A percentile compares a stretch with the other conserved stretches of the same genome.
phyloP scores from a whole-genome alignment of 805 yeast species.

The Wickerhamiella slavikovae region DNA sequence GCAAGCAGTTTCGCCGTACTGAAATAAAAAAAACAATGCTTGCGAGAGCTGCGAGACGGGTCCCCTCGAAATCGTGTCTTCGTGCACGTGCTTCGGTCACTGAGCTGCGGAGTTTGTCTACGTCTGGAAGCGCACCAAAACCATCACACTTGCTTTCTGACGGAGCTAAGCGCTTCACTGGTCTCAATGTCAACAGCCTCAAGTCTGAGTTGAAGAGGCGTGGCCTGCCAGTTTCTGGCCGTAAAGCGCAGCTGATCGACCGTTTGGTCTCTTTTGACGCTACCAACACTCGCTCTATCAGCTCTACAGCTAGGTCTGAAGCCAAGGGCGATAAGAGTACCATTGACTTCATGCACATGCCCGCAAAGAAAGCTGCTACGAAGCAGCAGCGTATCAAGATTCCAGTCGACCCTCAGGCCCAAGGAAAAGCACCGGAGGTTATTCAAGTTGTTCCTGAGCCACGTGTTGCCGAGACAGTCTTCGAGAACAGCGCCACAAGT shows the following conservation, averaged over 20 bases:
- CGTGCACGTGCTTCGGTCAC: conserved; percentile 12
- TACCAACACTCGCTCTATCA: conserved; percentile 6
- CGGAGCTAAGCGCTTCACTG: conserved; percentile 12
- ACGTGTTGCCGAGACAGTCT: too few species aligned
- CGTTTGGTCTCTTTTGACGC: conserved; percentile 13
- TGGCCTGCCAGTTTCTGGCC: conserved; percentile 42
- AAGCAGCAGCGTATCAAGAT: conserved; percentile 10
- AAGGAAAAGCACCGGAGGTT: conserved; percentile 5
- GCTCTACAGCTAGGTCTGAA: conserved; percentile 7
- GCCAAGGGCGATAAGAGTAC: conserved; percentile 19
- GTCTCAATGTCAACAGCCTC: conserved; percentile 33
- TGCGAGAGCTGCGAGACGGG: background rate
- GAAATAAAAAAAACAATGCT: background rate
- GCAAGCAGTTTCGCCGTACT: too few species aligned
- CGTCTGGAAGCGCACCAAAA: conserved; percentile 14
- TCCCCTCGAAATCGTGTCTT: conserved; percentile 2
- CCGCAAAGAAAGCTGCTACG: conserved; percentile 6
- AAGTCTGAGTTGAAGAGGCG: conserved; percentile 38
- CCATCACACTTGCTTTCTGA: conserved; percentile 16
- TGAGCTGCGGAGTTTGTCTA: conserved; percentile 10
- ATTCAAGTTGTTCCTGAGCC: conserved; percentile 2
- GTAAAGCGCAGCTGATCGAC: conserved; percentile 33
- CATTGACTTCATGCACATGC: conserved; percentile 19
- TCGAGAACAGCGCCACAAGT: too few species aligned
- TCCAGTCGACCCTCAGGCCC: conserved; percentile 14